A percentile compares a stretch with the other conserved stretches of the same genome.
These are phyloP conservation scores for Hypomyces rosellus DNA, from an alignment of 2,329 filamentous ascomycete species.

Conservation along the genomic window DNA sequence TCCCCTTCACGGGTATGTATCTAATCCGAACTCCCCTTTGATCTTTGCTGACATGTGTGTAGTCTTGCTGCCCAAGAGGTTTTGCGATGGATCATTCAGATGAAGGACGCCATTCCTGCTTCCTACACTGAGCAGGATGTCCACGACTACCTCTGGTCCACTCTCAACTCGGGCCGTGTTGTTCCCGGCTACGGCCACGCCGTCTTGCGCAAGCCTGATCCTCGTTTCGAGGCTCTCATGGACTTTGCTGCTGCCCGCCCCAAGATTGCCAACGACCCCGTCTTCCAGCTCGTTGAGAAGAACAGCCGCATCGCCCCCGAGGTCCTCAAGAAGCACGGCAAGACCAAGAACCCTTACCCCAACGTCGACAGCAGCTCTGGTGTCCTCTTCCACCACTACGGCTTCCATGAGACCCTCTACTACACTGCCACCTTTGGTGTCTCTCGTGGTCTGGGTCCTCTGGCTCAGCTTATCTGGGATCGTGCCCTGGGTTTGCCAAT, in stretches of 20 bases:
- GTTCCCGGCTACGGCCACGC: slow-evolving; percentile 95
- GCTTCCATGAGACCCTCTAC: slow-evolving; percentile 94
- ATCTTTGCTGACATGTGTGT: neutral
- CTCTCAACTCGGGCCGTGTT: slow-evolving; percentile 87
- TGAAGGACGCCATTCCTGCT: slow-evolving; percentile 80
- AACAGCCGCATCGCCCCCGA: slow-evolving; percentile 87
- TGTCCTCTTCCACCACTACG: slow-evolving; percentile 96
- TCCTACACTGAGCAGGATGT: slow-evolving; percentile 77
- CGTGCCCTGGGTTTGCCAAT: slow-evolving; percentile 89
- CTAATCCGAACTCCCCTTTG: neutral
- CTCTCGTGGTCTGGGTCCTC: slow-evolving; percentile 69
- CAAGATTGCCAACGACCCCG: slow-evolving; percentile 77
- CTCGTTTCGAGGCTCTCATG: slow-evolving; percentile 93
- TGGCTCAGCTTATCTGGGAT: slow-evolving; percentile 96
- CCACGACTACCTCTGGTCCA: slow-evolving; percentile 83
- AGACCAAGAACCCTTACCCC: slow-evolving; percentile 96
- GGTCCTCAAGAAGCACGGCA: slow-evolving; percentile 90
- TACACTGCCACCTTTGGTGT: slow-evolving; percentile 73
- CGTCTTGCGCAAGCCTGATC: slow-evolving; percentile 93
- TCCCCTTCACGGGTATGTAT: slow-evolving; percentile 55
- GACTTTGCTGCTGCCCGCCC: slow-evolving; percentile 83
- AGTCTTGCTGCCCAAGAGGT: slow-evolving; percentile 93
- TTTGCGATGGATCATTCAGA: slow-evolving; percentile 91
- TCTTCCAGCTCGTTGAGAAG: slow-evolving; percentile 90
- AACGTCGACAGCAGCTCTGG: slow-evolving; percentile 94